Base-by-base conservation (phyloP, 108 stramenopile species). In the Conticribra guillardii region DNA sequence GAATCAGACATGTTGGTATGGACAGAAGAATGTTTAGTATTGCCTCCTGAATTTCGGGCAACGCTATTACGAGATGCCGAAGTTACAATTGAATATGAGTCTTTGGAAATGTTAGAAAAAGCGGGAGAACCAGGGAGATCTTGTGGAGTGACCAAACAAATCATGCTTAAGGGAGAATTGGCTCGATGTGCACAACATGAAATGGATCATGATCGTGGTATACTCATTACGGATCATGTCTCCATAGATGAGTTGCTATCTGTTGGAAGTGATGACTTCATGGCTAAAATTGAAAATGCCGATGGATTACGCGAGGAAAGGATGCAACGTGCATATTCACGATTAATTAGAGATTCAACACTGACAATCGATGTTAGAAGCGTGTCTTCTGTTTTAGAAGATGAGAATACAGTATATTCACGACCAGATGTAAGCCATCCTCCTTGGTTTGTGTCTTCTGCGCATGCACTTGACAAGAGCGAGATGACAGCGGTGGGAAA, bases 151-250 rank as follows among this genome's bases (percentile, higher is more conserved):
- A 82, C 72, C 21, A 71, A 61, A 47, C 54, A 57, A 31, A 72
- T 69, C 30, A 51, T 44, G 8, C 70, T 91, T 0, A 23, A 51
- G 11, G 86, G 85, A 47, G 93, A 92, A 69, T 41, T 74, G 17
- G 87, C 89, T 27, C 79, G 93, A 21, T 78, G 82, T 34, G 68
- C 77, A 7, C 93, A 95, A 53, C 93, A 95, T 67, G 93, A 95
- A 81, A 73, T 90, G 64, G 89, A 95, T 77, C 93, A 95, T 65
- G 93, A 95, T 80, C 79, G 80, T 7, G 93, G 93, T 1, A 82
- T 95, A 58, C 59, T 95, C 2, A 86, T 90, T 23, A 74, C 85
- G 16, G 93, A 95, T 87, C 93, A 95, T 75, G 83, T 91, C 1
- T 77, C 64, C 3, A 65, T 86, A 57, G 78, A 87, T 0, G 90